A percentile compares a stretch with the other conserved stretches of the same genome.
These are phyloP conservation scores for Emmonsia crescens DNA, from an alignment of 2,329 filamentous ascomycete genomes.

Conservation along the genomic window DNA sequence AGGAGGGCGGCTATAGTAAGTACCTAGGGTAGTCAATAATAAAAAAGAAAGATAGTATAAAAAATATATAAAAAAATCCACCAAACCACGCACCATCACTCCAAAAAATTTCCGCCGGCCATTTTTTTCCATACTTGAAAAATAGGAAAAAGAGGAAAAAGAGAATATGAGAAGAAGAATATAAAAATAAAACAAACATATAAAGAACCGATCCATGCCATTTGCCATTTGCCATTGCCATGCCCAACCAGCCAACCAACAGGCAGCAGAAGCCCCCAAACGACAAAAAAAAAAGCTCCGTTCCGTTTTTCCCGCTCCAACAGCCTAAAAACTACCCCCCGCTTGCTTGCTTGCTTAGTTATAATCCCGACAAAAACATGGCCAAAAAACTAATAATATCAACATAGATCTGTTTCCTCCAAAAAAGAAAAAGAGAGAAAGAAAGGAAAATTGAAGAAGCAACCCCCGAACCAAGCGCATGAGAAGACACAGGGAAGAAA, in stretches of 20 bases:
- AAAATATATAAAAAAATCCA: slow-evolving; percentile 21
- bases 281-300: neutral
- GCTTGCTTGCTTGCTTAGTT: neutral
- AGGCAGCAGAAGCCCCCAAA: neutral
- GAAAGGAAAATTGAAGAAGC: neutral
- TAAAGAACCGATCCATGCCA: neutral
- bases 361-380: slow-evolving; percentile 4
- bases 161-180: neutral
- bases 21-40: no score
- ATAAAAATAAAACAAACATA: neutral
- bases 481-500: neutral
- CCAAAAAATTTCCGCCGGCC: neutral
- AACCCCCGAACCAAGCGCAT: slow-evolving; percentile 5
- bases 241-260: neutral
- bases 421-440: neutral
- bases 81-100: slow-evolving; percentile 4
- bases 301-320: neutral
- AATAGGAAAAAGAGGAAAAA: no score
- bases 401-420: slow-evolving; percentile 3
- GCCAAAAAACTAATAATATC: slow-evolving; percentile 1
- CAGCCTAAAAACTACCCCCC: neutral
- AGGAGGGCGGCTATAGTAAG: no score
- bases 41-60: slow-evolving; percentile 14
- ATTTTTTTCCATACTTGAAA: neutral
- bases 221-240: neutral